phyloP scores from a whole-genome alignment of 2,329 filamentous ascomycete species.

The Nannizziopsis barbatae region DNA sequence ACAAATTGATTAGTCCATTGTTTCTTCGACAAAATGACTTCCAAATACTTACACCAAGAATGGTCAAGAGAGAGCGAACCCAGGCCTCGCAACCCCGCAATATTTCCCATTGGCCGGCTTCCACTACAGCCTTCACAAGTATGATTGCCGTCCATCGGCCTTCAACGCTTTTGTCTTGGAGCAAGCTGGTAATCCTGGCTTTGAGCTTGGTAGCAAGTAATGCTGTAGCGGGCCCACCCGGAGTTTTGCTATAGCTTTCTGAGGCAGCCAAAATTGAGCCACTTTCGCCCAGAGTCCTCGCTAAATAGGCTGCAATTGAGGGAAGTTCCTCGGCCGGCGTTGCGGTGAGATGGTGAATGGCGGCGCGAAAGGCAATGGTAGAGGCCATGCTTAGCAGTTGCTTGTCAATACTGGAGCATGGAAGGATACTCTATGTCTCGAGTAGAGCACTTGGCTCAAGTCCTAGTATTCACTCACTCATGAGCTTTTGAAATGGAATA shows the following conservation, averaged over 20 bases:
- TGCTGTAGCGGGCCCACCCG: slow-evolving; percentile 53
- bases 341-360: slow-evolving; percentile 49
- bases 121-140: slow-evolving; percentile 67
- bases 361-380: slow-evolving; percentile 31
- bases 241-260: slow-evolving; percentile 47
- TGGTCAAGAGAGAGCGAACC: slow-evolving; percentile 62
- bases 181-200: slow-evolving; percentile 62
- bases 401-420: not conserved
- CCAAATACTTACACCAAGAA: slow-evolving; percentile 53
- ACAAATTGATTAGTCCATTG: not conserved
- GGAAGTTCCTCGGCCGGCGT: slow-evolving; percentile 64
- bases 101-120: slow-evolving; percentile 74
- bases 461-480: no score
- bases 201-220: slow-evolving; percentile 72
- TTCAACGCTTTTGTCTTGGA: slow-evolving; percentile 63
- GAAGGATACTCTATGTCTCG: no score
- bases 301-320: slow-evolving; percentile 58
- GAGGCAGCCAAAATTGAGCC: slow-evolving; percentile 51
- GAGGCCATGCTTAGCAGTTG: slow-evolving; percentile 19
- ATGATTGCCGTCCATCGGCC: slow-evolving; percentile 68
- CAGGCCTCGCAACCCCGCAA: slow-evolving; percentile 62
- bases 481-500: no score
- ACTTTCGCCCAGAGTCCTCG: slow-evolving; percentile 44
- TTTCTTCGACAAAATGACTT: not conserved
- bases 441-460: no score